phyloP scores from a whole-genome alignment of 306 rosid species.

The Pyrus bretschneideri region DNA sequence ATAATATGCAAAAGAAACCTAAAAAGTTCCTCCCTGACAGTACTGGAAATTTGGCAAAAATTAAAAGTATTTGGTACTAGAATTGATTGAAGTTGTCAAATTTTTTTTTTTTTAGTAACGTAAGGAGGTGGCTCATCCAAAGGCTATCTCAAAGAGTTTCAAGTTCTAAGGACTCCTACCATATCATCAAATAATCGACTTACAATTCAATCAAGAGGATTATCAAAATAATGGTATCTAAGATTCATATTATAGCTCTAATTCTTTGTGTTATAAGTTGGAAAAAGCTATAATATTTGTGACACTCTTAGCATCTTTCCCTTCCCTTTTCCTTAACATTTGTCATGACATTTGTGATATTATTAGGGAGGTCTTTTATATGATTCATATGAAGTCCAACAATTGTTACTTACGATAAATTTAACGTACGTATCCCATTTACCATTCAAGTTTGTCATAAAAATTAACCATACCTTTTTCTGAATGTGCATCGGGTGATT shows the following conservation, averaged over 20 bases:
- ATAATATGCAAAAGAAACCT: neutral
- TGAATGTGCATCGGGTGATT: neutral
- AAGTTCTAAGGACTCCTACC: fast-evolving
- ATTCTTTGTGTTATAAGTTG: neutral
- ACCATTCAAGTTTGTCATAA: neutral
- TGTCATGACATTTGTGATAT: slow-evolving; percentile 4
- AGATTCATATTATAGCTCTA: too few relatives aligned
- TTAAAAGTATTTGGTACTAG: neutral
- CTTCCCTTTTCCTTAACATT: neutral
- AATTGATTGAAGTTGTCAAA: neutral
- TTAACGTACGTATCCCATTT: neutral
- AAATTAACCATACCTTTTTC: neutral
- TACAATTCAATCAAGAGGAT: too few relatives aligned
- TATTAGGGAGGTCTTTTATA: neutral
- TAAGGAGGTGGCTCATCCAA: too few relatives aligned
- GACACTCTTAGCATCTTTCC: neutral
- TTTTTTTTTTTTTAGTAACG: neutral
- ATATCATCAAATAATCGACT: too few relatives aligned
- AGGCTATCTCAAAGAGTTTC: too few relatives aligned
- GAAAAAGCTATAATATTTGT: neutral
- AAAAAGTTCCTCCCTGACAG: neutral
- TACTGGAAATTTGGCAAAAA: neutral
- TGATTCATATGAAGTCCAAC: neutral
- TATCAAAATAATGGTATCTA: too few relatives aligned
- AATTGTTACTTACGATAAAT: neutral